phyloP scores from a whole-genome alignment of 2,329 filamentous ascomycete species.

The Ascochyta fabae region DNA sequence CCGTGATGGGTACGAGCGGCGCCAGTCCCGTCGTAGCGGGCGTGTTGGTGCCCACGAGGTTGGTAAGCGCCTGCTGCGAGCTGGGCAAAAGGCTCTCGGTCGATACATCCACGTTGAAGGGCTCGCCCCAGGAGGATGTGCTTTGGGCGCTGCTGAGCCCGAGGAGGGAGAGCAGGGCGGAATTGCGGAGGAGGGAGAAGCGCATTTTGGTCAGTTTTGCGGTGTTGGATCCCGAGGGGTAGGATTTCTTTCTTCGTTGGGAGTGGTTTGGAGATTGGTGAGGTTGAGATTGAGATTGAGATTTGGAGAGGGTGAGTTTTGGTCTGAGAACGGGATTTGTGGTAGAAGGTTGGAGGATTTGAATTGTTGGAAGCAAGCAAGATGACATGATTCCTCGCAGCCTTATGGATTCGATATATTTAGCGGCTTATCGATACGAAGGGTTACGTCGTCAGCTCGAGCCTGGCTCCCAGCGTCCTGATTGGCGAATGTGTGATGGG shows the following conservation, averaged over 20 bases:
- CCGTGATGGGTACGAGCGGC: neutral
- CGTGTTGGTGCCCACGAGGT: constrained; percentile 1
- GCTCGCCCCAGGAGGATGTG: constrained; percentile 20
- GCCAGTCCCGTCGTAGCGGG: neutral
- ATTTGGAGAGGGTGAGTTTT: neutral
- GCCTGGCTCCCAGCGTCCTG: neutral
- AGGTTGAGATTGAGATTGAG: neutral
- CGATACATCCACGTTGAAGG: constrained; percentile 22
- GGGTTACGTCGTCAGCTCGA: neutral
- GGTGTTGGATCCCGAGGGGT: neutral
- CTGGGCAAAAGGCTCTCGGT: constrained; percentile 16
- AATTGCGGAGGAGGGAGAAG: constrained; percentile 8
- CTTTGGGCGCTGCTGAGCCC: constrained; percentile 16
- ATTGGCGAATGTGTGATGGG: constrained; percentile 1
- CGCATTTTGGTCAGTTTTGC: constrained; percentile 20
- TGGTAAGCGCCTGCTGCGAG: constrained; percentile 8
- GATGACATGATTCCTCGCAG: constrained; percentile 3
- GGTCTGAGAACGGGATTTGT: constrained; percentile 6
- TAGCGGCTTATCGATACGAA: constrained; percentile 8
- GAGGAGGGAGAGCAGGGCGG: constrained; percentile 23
- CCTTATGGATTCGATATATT: neutral
- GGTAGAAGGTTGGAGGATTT: constrained; percentile 8
- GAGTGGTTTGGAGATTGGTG: neutral
- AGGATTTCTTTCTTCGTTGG: neutral
- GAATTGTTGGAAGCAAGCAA: constrained; percentile 10